phyloP scores from a whole-genome alignment of 805 yeast genomes.

The Ogataea siamensis region DNA sequence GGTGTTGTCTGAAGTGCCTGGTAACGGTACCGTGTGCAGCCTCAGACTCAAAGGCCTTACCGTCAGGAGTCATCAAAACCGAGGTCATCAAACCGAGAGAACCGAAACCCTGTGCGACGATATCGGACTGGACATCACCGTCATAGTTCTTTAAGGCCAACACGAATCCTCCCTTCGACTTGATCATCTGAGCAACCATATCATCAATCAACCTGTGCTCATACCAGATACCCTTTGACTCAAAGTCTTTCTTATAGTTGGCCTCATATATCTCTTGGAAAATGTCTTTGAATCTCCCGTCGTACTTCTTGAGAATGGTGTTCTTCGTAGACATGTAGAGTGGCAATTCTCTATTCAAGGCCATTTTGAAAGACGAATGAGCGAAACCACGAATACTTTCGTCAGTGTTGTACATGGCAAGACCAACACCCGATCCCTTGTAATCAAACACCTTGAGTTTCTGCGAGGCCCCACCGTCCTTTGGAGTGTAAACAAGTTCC shows the following conservation, averaged over 20 bases:
- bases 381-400: conserved; percentile 77
- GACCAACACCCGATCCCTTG: conserved; percentile 68
- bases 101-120: conserved; percentile 86
- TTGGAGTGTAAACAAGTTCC: conserved; percentile 64
- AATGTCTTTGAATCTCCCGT: conserved; percentile 79
- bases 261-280: conserved; percentile 65
- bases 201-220: conserved; percentile 84
- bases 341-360: conserved; percentile 60
- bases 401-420: conserved; percentile 83
- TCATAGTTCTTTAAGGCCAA: conserved; percentile 83
- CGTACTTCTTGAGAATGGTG: conserved; percentile 78
- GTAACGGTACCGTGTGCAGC: conserved; percentile 90
- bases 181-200: conserved; percentile 87
- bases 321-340: conserved; percentile 73
- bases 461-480: conserved; percentile 49
- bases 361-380: conserved; percentile 75
- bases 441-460: conserved; percentile 58
- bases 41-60: conserved; percentile 80
- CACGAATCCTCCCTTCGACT: conserved; percentile 78
- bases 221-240: conserved; percentile 60
- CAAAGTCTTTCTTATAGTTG: conserved; percentile 56
- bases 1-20: conserved; percentile 80
- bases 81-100: conserved; percentile 85
- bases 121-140: conserved; percentile 84
- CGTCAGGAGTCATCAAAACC: conserved; percentile 79